Conservation (phyloP, 768 basidiomycete genomes). For the Trametes villosa region DNA sequence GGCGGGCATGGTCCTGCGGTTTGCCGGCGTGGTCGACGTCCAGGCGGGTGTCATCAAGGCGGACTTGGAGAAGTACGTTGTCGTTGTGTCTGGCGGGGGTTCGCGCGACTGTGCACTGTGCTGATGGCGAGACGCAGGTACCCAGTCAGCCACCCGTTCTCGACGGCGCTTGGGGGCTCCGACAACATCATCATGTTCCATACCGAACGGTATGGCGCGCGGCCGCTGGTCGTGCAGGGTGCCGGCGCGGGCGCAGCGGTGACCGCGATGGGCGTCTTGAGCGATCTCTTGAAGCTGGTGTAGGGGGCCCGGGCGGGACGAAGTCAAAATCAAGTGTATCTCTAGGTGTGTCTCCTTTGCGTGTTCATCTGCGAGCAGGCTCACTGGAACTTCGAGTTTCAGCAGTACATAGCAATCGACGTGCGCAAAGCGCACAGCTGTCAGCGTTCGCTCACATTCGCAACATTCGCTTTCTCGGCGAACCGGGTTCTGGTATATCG, state of each 20-base stretch:
- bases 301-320: conserved; percentile 16
- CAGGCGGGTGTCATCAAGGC: conserved; percentile 74
- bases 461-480: no score
- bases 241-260: conserved; percentile 98
- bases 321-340: background rate
- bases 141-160: conserved; percentile 87
- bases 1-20: conserved; percentile 87
- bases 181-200: conserved; percentile 99
- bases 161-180: conserved; percentile 92
- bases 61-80: conserved; percentile 81
- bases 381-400: background rate
- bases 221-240: conserved; percentile 93
- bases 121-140: conserved; percentile 57
- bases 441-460: no score
- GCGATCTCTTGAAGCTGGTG: conserved; percentile 72
- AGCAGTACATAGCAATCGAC: background rate
- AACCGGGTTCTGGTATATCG: no score
- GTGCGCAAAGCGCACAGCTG: no score
- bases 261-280: conserved; percentile 97
- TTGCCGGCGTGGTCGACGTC: conserved; percentile 93
- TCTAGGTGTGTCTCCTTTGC: background rate
- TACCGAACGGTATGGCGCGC: conserved; percentile 85
- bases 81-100: no score
- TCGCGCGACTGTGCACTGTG: no score
- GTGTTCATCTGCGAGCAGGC: background rate